Percentiles rank a stretch among this genome's conserved stretches.
Evolutionary conservation across 352 stramenopile genomes (phyloP).

Genomic region (Pythium rhizo-oryzae): DNA sequence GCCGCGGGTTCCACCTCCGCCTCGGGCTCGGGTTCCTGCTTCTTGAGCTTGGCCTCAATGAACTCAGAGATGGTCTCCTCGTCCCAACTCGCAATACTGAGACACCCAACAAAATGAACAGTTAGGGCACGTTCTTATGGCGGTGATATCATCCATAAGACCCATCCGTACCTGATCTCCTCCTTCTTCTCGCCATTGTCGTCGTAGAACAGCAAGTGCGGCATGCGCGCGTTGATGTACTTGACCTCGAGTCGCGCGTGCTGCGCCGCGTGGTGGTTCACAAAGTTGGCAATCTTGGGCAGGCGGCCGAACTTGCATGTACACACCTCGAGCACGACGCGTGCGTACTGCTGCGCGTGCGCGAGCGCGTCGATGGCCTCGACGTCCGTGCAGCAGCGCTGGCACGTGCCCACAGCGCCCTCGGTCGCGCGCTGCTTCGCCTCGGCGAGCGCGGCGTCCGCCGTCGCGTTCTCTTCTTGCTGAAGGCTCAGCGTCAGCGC

Average conservation of each 20-base stretch:
- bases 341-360: constrained; percentile 37
- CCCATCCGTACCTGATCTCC: constrained; percentile 53
- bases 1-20: constrained; percentile 20
- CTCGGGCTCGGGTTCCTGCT: constrained; percentile 17
- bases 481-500: constrained; percentile 34
- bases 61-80: constrained; percentile 78
- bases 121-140: background rate
- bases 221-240: constrained; percentile 50
- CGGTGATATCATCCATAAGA: background rate
- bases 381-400: constrained; percentile 56
- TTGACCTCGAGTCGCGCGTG: constrained; percentile 54
- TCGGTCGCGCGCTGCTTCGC: constrained; percentile 26
- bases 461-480: constrained; percentile 2
- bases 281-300: constrained; percentile 71
- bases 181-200: constrained; percentile 48
- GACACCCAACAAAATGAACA: background rate
- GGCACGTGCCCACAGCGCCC: constrained; percentile 33
- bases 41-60: constrained; percentile 58
- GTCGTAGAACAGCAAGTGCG: constrained; percentile 72
- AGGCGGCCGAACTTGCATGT: constrained; percentile 56
- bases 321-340: constrained; percentile 58
- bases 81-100: constrained; percentile 71
- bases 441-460: constrained; percentile 7
- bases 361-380: constrained; percentile 37
- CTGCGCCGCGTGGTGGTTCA: constrained; percentile 49